A percentile compares a stretch with the other conserved stretches of the same genome.
Conservation (phyloP, 768 basidiomycete genomes). For the Lactarius indigo region DNA sequence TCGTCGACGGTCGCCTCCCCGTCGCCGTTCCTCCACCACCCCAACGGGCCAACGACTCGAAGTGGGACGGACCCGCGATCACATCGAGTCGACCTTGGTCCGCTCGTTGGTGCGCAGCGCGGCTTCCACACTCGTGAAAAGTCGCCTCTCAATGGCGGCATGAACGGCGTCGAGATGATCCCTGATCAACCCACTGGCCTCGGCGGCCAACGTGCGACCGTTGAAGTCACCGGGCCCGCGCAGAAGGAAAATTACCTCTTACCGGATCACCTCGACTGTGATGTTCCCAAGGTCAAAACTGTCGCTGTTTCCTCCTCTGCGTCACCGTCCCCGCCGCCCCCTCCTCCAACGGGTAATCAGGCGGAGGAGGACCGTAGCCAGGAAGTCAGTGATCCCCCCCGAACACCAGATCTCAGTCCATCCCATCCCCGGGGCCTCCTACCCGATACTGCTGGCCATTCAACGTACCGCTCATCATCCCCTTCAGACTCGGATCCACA, state of each 20-base stretch:
- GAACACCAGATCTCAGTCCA: conserved; percentile 4
- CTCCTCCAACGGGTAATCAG: conserved; percentile 26
- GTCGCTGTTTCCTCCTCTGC: conserved; percentile 23
- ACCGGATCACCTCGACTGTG: neutral
- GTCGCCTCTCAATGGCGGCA: conserved; percentile 54
- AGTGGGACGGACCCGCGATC: conserved; percentile 14
- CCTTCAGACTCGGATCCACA: conserved; percentile 20
- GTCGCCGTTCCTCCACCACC: conserved; percentile 27
- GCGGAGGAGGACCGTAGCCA: conserved; percentile 31
- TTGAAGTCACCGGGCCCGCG: neutral
- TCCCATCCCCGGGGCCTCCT: neutral
- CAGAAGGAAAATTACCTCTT: neutral
- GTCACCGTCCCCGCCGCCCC: conserved; percentile 16
- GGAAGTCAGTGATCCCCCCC: neutral
- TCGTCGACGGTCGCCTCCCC: conserved; percentile 46
- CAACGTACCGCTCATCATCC: conserved; percentile 23
- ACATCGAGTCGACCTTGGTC: conserved; percentile 50
- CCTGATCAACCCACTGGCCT: conserved; percentile 22
- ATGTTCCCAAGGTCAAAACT: neutral
- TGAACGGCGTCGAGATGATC: conserved; percentile 61
- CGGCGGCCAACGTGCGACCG: conserved; percentile 21
- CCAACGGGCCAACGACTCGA: conserved; percentile 25
- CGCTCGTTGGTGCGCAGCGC: conserved; percentile 54
- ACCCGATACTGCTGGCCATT: conserved; percentile 1
- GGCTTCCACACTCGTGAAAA: conserved; percentile 62